Evolutionary conservation across 2,329 filamentous ascomycete species (phyloP), one percentile per base, ranked within the genome.

Genomic region (Phoma sp.): DNA sequence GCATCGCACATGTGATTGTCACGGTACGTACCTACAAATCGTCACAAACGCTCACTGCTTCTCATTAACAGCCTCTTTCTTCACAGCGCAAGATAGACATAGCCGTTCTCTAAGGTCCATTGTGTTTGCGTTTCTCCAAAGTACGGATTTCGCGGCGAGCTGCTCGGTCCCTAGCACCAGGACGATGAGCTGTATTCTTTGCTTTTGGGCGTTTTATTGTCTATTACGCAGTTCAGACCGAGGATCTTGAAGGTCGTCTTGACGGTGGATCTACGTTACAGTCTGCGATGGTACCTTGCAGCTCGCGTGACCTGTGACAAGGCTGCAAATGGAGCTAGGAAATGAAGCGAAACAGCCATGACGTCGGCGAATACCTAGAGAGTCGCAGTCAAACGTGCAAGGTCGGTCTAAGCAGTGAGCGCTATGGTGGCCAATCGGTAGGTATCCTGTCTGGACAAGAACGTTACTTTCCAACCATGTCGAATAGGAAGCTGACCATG

Each of bases 21-120:
- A 61, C 43, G 57, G 55, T 64, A 62, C 54, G 47, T 63, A 63
- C 61, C 59, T 57, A 44, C 24, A 51, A 25, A 43, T 31, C 32
- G 62, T 66, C 24, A 54, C 57, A 70, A 63, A 36, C 61, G 52
- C 59, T 64, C 62, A 67, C 65, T 63, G 65, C 68, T 63, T 27
- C 12, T 5, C 32, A 13, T 19, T 43, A 31, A 24, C 15, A 13
- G 15, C 12, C 17, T 40, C 4, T 6, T 40, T 17, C n/a, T 40
- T 2, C 17, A 17, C 38, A 25, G 31, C 13, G n/a, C 15, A 9
- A 12, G 29, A 25, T 15, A 17, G 45, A 40, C 13, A 33, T n/a
- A 25, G 19, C 3, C 24, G n/a, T 24, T 21, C 7, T 27, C 38
- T 12, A 12, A 38, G 19, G 12, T 19, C 7, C 7, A 6, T n/a